Conservation (phyloP, 1,284 basidiomycete species). For the Bothia castanella region DNA sequence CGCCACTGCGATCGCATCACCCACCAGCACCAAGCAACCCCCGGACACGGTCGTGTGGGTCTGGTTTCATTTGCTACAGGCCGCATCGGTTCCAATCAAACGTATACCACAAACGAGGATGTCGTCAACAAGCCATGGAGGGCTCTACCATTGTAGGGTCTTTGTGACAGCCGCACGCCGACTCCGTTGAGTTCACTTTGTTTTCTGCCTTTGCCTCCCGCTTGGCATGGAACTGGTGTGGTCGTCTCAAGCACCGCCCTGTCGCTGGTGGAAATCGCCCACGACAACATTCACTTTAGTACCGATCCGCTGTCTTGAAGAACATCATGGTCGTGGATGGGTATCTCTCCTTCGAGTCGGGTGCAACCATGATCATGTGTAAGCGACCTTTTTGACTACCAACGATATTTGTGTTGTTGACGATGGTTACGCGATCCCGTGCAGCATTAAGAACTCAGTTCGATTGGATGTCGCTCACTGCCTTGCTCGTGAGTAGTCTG, state of each 20-base stretch:
- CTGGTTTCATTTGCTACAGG: constrained; percentile 43
- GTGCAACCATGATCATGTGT: constrained; percentile 34
- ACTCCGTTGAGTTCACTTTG: constrained; percentile 31
- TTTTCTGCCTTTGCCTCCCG: constrained; percentile 26
- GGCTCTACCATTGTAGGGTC: constrained; percentile 36
- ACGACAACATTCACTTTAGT: constrained; percentile 27
- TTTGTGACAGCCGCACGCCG: constrained; percentile 17
- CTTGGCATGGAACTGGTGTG: constrained; percentile 22
- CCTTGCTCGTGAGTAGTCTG: constrained; percentile 29
- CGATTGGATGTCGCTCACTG: constrained; percentile 18
- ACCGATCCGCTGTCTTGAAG: constrained; percentile 27
- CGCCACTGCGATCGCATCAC: constrained; percentile 32
- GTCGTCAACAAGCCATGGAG: constrained; percentile 35
- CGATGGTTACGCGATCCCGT: not conserved
- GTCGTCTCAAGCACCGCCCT: constrained; percentile 19
- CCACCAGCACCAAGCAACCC: constrained; percentile 12
- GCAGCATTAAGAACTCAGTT: constrained; percentile 8
- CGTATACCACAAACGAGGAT: constrained; percentile 31
- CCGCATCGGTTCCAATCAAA: constrained; percentile 43
- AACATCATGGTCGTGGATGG: constrained; percentile 32
- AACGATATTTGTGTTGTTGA: not conserved
- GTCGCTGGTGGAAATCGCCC: constrained; percentile 20
- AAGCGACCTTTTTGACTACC: constrained; percentile 1
- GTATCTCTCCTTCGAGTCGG: constrained; percentile 33
- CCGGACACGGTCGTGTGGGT: constrained; percentile 35